A percentile compares a stretch with the other conserved stretches of the same genome.
These are phyloP conservation scores for Niebla homalea DNA, from an alignment of 495 filamentous ascomycete genomes.

Conservation along the genomic window DNA sequence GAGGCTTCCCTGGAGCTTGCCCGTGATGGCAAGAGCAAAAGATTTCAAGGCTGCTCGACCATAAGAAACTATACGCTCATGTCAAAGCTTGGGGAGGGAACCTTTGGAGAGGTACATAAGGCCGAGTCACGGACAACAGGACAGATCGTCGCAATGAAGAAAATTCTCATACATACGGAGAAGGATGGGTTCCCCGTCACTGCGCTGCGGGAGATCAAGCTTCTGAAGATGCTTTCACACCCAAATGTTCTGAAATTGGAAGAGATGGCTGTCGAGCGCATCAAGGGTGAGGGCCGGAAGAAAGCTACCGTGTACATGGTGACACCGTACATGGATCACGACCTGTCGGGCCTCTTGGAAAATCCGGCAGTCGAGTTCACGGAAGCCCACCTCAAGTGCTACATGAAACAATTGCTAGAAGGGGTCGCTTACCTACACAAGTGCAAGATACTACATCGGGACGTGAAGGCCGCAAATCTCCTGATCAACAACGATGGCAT, in stretches of 20 bases:
- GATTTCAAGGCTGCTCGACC: slow-evolving; percentile 73
- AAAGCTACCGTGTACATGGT: slow-evolving; percentile 95
- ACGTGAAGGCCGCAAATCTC: slow-evolving; percentile 98
- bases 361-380: slow-evolving; percentile 81
- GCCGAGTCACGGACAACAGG: slow-evolving; percentile 64
- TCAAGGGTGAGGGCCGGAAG: slow-evolving; percentile 54
- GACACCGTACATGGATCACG: slow-evolving; percentile 97
- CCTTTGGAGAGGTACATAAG: slow-evolving; percentile 94
- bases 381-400: slow-evolving; percentile 91
- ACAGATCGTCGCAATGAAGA: slow-evolving; percentile 76
- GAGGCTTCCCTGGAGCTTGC: slow-evolving; percentile 16
- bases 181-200: slow-evolving; percentile 96
- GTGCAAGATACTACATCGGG: slow-evolving; percentile 80
- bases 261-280: slow-evolving; percentile 90
- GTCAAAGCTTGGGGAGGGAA: slow-evolving; percentile 91
- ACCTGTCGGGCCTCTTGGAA: slow-evolving; percentile 87
- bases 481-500: slow-evolving; percentile 91
- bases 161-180: slow-evolving; percentile 94
- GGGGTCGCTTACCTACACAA: slow-evolving; percentile 82
- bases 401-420: slow-evolving; percentile 86
- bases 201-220: slow-evolving; percentile 92
- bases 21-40: slow-evolving; percentile 24
- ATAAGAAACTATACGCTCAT: slow-evolving; percentile 81
- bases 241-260: slow-evolving; percentile 74
- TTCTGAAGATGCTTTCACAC: slow-evolving; percentile 87